phyloP scores from a whole-genome alignment of 148 eudicot genomes.

The Bassia scoparia region DNA sequence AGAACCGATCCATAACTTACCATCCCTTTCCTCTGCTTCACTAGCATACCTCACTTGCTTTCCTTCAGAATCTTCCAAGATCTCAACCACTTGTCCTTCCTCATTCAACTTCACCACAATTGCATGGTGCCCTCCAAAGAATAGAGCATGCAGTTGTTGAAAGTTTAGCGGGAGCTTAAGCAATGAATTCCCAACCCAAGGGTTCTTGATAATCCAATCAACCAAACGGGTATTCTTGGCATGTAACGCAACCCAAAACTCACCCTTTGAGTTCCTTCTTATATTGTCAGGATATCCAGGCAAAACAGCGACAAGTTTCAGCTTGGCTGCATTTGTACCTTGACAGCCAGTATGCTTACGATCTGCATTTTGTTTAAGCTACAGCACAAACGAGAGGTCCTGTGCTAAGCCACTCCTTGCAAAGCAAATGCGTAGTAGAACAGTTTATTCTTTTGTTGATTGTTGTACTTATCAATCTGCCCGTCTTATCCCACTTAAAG shows the following conservation, averaged over 20 bases:
- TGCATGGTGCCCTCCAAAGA: conserved; percentile 63
- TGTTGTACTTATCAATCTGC: conserved; percentile 68
- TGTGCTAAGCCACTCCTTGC: conserved; percentile 77
- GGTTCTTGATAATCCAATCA: conserved; percentile 43
- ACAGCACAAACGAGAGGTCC: conserved; percentile 59
- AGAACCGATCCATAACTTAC: conserved; percentile 72
- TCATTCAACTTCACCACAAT: conserved; percentile 46
- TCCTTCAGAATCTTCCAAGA: conserved; percentile 64
- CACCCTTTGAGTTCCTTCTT: conserved; percentile 49
- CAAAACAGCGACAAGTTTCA: conserved; percentile 51
- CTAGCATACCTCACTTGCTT: conserved; percentile 54
- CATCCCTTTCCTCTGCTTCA: conserved; percentile 70
- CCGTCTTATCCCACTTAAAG: conserved; percentile 63
- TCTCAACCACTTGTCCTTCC: conserved; percentile 44
- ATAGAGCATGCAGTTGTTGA: conserved; percentile 49
- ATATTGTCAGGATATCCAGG: conserved; percentile 69
- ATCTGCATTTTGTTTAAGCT: conserved; percentile 58
- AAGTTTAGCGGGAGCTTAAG: conserved; percentile 46
- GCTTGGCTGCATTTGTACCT: conserved; percentile 54
- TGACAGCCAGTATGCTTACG: conserved; percentile 57
- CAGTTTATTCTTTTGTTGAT: conserved; percentile 45
- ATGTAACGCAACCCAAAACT: conserved; percentile 82
- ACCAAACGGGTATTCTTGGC: conserved; percentile 45
- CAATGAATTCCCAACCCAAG: conserved; percentile 50
- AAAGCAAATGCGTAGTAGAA: conserved; percentile 52